phyloP scores from a whole-genome alignment of 208 protist species.

The Wallacemonas sp. region DNA sequence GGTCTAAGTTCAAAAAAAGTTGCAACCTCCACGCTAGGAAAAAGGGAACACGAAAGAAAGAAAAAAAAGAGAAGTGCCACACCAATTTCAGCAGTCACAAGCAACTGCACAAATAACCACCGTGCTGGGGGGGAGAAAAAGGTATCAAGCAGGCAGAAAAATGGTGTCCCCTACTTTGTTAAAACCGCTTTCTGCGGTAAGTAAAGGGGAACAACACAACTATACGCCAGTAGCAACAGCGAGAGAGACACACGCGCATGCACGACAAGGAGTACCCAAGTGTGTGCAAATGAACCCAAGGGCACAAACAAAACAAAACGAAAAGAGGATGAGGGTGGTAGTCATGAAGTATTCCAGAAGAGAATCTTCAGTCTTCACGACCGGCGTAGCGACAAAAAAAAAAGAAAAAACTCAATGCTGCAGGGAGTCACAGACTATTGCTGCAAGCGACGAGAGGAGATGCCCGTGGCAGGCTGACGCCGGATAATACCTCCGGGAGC shows the following conservation, averaged over 20 bases:
- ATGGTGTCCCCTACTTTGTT: background rate
- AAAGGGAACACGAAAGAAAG: background rate
- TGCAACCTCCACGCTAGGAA: background rate
- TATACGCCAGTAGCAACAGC: no score
- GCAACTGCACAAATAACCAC: no score
- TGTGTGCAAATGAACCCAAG: no score
- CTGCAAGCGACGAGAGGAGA: constrained; percentile 44
- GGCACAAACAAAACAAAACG: constrained; percentile 16
- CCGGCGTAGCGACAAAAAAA: constrained; percentile 22
- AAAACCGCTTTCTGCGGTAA: background rate
- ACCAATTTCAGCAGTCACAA: no score
- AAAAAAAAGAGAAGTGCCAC: constrained; percentile 4
- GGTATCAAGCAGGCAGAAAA: background rate
- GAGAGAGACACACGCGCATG: no score
- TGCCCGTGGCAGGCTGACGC: constrained; percentile 48
- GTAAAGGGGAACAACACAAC: no score
- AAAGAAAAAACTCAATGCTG: background rate
- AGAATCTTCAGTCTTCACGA: no score
- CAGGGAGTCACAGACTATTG: constrained; percentile 4
- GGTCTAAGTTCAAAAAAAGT: background rate
- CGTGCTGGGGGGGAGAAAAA: background rate
- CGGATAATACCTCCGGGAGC: constrained; percentile 20
- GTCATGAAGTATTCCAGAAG: no score
- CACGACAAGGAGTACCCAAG: no score
- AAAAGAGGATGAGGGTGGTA: constrained; percentile 8